Base-by-base conservation (phyloP, 1,139 yeast species). In the Sporopachydermia cereana region DNA sequence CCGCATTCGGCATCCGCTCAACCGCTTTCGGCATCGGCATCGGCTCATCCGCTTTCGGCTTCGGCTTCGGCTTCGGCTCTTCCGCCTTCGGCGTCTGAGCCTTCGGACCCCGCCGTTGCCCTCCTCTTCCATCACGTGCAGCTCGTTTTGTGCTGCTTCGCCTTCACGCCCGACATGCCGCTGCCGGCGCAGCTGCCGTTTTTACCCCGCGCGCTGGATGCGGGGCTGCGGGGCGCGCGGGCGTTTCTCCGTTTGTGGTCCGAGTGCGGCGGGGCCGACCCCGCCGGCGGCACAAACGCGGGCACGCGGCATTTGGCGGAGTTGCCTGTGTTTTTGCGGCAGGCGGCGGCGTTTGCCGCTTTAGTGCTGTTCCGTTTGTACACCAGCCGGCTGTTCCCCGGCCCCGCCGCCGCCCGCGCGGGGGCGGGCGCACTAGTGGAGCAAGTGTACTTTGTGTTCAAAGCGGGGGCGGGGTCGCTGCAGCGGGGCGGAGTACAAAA, bases 121-220 rank as follows among this genome's bases (percentile, higher is more conserved):
- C 7, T 41, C 7, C 16, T 16, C 7, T 41, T 25, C 34, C 29
- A 41, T 17, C 29, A 41, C 29, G 30, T 23, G 7, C 30, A 17
- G 34, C 34, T 41, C 20, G 34, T 20, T 5, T 17, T 41, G 36
- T 41, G 43, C 34, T 41, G 41, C 29, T 41, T 23, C 29, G 43
- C 41, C 14, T 41, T 41, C 18, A 25, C 29, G 12, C 39, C 20
- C 5, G 43, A 41, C 7, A 31, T 17, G 12, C 41, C 30, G 4
- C 12, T 27, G 12, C 41, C 24, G 14, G 43, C 24, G 12, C 43
- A 41, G 21, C 21, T 31, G 36, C 7, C 7, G 20, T 41, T 41
- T 41, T 39, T 41, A 4, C 43, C 16, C 9, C 18, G 17, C 5
- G 43, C 43, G n/a, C 17, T 18, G 14, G 20, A 24, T 16, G 30